Evolutionary conservation across 768 basidiomycete genomes (phyloP).

Genomic region (Mycena galericulata): DNA sequence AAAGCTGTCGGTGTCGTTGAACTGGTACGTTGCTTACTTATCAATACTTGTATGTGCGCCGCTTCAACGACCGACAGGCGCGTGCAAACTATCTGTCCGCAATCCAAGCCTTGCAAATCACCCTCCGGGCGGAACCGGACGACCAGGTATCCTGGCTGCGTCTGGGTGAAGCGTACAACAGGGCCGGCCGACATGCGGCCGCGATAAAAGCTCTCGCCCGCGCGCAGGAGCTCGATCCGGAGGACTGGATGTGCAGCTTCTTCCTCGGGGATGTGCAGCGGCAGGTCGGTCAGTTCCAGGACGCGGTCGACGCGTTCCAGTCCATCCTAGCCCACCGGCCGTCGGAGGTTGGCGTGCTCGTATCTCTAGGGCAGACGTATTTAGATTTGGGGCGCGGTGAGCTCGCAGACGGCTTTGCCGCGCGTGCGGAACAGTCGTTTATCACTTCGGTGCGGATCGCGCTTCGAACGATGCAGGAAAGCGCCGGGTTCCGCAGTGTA

Average conservation of each 20-base stretch:
- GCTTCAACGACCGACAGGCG: slow-evolving; percentile 56
- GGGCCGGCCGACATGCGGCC: slow-evolving; percentile 88
- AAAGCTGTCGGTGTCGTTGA: slow-evolving; percentile 94
- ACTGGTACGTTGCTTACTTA: slow-evolving; percentile 66
- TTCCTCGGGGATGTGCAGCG: slow-evolving; percentile 88
- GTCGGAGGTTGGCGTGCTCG: slow-evolving; percentile 76
- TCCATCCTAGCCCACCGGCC: slow-evolving; percentile 67
- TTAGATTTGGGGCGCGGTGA: slow-evolving; percentile 79
- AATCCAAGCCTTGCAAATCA: slow-evolving; percentile 88
- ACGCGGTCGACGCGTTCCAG: slow-evolving; percentile 78
- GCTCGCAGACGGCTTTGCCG: slow-evolving; percentile 74
- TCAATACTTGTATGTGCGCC: slow-evolving; percentile 9
- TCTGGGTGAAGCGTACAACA: slow-evolving; percentile 91
- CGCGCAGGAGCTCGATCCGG: slow-evolving; percentile 77
- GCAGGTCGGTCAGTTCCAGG: slow-evolving; percentile 78
- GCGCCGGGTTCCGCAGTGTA: slow-evolving; percentile 73
- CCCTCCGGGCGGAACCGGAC: slow-evolving; percentile 79
- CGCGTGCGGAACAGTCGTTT: slow-evolving; percentile 82
- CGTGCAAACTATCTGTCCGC: slow-evolving; percentile 78
- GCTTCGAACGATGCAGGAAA: slow-evolving; percentile 59
- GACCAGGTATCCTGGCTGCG: slow-evolving; percentile 91
- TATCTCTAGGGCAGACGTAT: slow-evolving; percentile 78
- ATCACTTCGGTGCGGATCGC: slow-evolving; percentile 66
- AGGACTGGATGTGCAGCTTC: slow-evolving; percentile 87
- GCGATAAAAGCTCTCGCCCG: slow-evolving; percentile 87